These are phyloP conservation scores for Verticillium tricorpus DNA, from an alignment of 2,329 filamentous ascomycete species.

Conservation along the genomic window DNA sequence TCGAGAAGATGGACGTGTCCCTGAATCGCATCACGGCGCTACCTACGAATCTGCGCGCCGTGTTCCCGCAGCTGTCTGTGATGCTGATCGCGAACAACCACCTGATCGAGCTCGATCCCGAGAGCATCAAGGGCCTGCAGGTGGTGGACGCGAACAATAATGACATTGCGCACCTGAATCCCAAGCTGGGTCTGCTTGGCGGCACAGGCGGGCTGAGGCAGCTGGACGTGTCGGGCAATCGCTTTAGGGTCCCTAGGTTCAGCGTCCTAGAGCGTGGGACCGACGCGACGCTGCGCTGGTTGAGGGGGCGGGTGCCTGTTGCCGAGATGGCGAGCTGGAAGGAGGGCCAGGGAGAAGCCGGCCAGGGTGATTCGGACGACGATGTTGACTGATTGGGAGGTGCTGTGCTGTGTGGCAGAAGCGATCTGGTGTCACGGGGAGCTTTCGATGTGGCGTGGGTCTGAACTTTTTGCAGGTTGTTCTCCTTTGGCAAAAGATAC, in stretches of 20 bases:
- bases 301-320: slow-evolving; percentile 69
- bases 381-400: slow-evolving; percentile 1
- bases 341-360: slow-evolving; percentile 34
- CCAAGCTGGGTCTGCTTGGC: slow-evolving; percentile 72
- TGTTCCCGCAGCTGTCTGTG: slow-evolving; percentile 66
- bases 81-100: slow-evolving; percentile 77
- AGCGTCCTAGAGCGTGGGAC: slow-evolving; percentile 83
- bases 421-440: background rate
- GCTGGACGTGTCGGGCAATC: slow-evolving; percentile 78
- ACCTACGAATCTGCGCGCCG: slow-evolving; percentile 55
- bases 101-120: slow-evolving; percentile 66
- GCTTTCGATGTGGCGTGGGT: background rate
- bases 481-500: background rate
- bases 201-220: slow-evolving; percentile 55
- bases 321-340: slow-evolving; percentile 55
- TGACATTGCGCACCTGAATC: slow-evolving; percentile 75
- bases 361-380: slow-evolving; percentile 17
- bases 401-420: background rate
- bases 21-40: slow-evolving; percentile 74
- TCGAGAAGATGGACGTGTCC: slow-evolving; percentile 76
- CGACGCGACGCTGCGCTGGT: slow-evolving; percentile 75
- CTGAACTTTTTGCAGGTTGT: background rate
- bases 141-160: slow-evolving; percentile 81
- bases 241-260: slow-evolving; percentile 82
- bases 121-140: slow-evolving; percentile 68